Evolutionary conservation across 1,139 yeast genomes (phyloP), one percentile per base, ranked within the genome.

Genomic region (Sugiyamaella xylanicola): DNA sequence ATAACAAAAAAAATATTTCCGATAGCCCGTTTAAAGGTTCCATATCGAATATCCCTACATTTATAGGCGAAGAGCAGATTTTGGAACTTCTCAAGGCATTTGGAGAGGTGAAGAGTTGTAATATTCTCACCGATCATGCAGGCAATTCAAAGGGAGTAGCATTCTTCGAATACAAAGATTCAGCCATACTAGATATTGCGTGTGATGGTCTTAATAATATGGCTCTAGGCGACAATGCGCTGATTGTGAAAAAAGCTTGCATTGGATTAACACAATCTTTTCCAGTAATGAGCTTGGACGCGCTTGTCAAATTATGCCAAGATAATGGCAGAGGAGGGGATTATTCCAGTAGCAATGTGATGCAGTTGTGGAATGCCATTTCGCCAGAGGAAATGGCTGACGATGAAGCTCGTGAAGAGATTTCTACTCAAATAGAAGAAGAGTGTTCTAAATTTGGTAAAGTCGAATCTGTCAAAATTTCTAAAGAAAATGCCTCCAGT

Each of bases 291-390:
- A 61, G 56, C 19, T 51, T 67, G 4, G 70, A 65, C 16, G 61
- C 64, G 16, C 53, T 67, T 42, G 59, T 63, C 2, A 58, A 63
- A 11, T 48, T 60, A 2, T 59, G 62, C 16, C 57, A 58, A 11
- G 49, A 51, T 21, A 27, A 21, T 19, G 27, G 21, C 17, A 17
- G 40, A 20, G 21, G 2, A 22, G 36, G 7, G 19, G 39, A 47
- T 8, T 58, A 39, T 29, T 58, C 46, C 44, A 37, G 50, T 17
- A 56, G 89, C 65, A 77, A 71, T 11, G 91, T 87, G 0, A 68
- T 91, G 22, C 83, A 86, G 60, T 69, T 91, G 11, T 70, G 87
- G 48, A 91, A 91, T 65, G 74, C 83, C 41, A 79, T 88, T 0
- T 79, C 86, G 1, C 80, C 86, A 1, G 82, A 81, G 54, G 95